Evolutionary conservation across 2,329 filamentous ascomycete genomes (phyloP).

Genomic region (Diplocarpon mali): DNA sequence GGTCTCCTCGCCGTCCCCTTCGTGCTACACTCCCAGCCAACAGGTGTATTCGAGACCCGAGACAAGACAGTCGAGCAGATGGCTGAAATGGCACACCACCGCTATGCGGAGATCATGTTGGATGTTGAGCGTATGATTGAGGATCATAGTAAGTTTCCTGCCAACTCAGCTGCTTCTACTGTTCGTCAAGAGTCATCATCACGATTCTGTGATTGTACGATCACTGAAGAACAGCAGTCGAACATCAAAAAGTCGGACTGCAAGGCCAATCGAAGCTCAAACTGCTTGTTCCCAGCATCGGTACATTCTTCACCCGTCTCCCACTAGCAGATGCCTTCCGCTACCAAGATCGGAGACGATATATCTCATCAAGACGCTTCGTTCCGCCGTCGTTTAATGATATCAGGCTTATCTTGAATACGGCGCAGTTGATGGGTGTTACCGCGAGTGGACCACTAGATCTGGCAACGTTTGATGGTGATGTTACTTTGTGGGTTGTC

Average conservation of each 20-base stretch:
- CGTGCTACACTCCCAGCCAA: constrained; percentile 90
- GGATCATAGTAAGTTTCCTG: constrained; percentile 60
- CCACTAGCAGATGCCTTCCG: constrained; percentile 83
- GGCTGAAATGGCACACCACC: constrained; percentile 68
- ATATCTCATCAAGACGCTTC: constrained; percentile 83
- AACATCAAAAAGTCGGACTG: constrained; percentile 54
- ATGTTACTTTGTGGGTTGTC: constrained; percentile 65
- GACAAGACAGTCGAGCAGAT: constrained; percentile 56
- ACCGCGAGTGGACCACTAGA: constrained; percentile 62
- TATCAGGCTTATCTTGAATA: constrained; percentile 83
- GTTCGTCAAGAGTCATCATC: not conserved
- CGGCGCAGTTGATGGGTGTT: constrained; percentile 88
- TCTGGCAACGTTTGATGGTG: constrained; percentile 91
- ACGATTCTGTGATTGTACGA: not conserved
- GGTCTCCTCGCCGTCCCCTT: constrained; percentile 89
- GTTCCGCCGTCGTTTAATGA: constrained; percentile 97
- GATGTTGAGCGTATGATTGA: constrained; percentile 88
- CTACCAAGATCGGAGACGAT: constrained; percentile 75
- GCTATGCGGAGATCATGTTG: constrained; percentile 90
- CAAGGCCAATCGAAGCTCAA: constrained; percentile 78
- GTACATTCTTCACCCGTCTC: constrained; percentile 86
- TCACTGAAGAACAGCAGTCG: constrained; percentile 39
- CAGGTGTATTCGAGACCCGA: constrained; percentile 66
- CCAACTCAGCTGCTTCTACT: constrained; percentile 1
- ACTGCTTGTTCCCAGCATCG: constrained; percentile 80